These are phyloP conservation scores for Acer negundo DNA, from an alignment of 345 rosid genomes.

Conservation along the genomic window DNA sequence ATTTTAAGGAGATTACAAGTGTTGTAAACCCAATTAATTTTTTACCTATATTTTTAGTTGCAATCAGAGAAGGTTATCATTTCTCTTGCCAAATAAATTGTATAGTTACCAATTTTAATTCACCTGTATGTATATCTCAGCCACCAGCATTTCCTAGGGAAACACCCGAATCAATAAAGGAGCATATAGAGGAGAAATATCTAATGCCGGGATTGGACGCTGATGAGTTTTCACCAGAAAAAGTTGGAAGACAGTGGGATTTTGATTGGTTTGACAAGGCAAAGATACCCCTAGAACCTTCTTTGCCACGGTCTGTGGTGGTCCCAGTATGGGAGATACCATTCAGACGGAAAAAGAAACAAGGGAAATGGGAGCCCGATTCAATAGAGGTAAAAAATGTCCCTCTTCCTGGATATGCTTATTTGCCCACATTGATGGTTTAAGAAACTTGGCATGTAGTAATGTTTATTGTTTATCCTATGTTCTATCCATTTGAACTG, in stretches of 20 bases:
- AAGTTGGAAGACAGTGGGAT: constrained; percentile 85
- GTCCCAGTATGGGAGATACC: constrained; percentile 93
- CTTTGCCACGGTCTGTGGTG: constrained; percentile 66
- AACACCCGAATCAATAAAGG: constrained; percentile 71
- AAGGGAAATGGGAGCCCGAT: constrained; percentile 58
- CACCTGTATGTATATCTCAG: constrained; percentile 44
- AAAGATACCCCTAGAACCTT: constrained; percentile 72
- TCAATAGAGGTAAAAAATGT: constrained; percentile 52
- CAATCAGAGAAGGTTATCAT: not conserved
- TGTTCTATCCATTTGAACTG: not conserved
- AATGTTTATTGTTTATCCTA: not conserved
- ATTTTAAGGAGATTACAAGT: not conserved
- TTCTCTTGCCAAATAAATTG: not conserved
- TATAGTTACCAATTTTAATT: not conserved
- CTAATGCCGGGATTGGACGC: constrained; percentile 69
- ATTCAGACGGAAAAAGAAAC: constrained; percentile 48
- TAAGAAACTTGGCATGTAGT: not conserved
- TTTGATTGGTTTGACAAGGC: constrained; percentile 92
- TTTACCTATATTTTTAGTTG: not conserved
- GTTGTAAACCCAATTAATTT: not conserved
- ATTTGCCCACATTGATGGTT: not conserved
- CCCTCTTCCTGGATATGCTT: not conserved
- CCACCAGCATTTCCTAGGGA: constrained; percentile 96
- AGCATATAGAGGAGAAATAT: constrained; percentile 85
- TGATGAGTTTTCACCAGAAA: constrained; percentile 72